Evolutionary conservation across 2,329 filamentous ascomycete genomes (phyloP).

Genomic region (Thelonectria rubi): DNA sequence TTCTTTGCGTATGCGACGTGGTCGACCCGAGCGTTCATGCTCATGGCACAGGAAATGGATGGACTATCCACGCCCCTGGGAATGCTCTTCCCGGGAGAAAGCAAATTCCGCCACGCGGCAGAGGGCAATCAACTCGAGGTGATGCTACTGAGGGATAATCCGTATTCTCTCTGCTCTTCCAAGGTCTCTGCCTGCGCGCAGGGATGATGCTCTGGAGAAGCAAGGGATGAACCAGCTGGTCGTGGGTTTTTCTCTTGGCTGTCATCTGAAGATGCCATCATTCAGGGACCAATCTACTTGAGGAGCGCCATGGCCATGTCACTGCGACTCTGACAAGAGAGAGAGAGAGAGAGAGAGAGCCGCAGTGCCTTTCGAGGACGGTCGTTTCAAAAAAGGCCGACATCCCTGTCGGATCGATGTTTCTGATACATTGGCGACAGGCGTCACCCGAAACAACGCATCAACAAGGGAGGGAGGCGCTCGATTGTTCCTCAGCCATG

Average conservation of each 20-base stretch:
- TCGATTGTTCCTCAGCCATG: not conserved
- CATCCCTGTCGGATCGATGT: slow-evolving; percentile 10
- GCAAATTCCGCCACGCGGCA: not conserved
- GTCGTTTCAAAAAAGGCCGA: slow-evolving; percentile 15
- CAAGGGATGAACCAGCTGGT: not conserved
- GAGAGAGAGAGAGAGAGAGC: no score
- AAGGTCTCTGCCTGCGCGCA: not conserved
- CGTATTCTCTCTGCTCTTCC: not conserved
- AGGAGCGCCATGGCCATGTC: slow-evolving; percentile 7
- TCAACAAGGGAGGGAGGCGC: not conserved
- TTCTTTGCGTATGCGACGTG: not conserved
- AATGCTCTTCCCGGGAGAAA: not conserved
- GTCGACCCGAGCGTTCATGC: not conserved
- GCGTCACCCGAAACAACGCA: slow-evolving; percentile 2
- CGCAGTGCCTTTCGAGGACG: not conserved
- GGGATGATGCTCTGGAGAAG: not conserved
- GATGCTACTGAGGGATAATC: not conserved
- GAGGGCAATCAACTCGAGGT: not conserved
- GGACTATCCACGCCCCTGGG: not conserved
- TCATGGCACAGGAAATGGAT: not conserved
- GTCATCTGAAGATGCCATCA: slow-evolving; percentile 17
- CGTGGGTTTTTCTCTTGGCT: not conserved
- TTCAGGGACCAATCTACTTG: slow-evolving; percentile 13
- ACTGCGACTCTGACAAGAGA: not conserved
- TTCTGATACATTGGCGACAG: slow-evolving; percentile 22